phyloP scores from a whole-genome alignment of 495 filamentous ascomycete species.

The Podospora sp. region DNA sequence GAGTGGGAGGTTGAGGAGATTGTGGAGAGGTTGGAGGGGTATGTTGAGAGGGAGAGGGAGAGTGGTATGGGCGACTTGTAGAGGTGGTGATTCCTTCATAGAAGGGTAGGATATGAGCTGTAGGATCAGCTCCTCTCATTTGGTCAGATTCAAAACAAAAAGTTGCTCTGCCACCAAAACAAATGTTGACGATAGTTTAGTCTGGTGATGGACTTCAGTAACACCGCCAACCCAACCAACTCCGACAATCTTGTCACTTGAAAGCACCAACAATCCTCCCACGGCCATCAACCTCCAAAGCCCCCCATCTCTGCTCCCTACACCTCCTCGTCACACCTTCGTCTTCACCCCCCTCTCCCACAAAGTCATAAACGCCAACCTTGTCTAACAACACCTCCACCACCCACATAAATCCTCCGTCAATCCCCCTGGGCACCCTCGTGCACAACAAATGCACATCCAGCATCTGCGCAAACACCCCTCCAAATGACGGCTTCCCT shows the following conservation, averaged over 20 bases:
- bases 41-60: constrained; percentile 20
- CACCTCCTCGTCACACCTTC: constrained; percentile 23
- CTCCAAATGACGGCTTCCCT: constrained; percentile 45
- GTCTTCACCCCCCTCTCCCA: constrained; percentile 8
- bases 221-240: neutral
- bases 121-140: too few species aligned
- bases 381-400: constrained; percentile 52
- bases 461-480: constrained; percentile 47
- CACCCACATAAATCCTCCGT: constrained; percentile 35
- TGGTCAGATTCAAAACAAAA: neutral
- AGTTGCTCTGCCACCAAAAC: too few species aligned
- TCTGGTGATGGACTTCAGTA: too few species aligned
- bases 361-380: constrained; percentile 38
- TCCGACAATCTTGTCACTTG: neutral
- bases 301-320: constrained; percentile 49
- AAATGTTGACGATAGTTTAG: too few species aligned
- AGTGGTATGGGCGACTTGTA: constrained; percentile 26
- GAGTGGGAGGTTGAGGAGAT: constrained; percentile 30
- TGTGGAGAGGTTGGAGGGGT: constrained; percentile 33
- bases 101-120: neutral
- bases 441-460: constrained; percentile 50
- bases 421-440: constrained; percentile 32
- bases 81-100: neutral
- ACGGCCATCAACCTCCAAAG: constrained; percentile 40
- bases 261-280: constrained; percentile 12